Evolutionary conservation across 352 stramenopile species (phyloP).

Genomic region (Pythium aristosporum): DNA sequence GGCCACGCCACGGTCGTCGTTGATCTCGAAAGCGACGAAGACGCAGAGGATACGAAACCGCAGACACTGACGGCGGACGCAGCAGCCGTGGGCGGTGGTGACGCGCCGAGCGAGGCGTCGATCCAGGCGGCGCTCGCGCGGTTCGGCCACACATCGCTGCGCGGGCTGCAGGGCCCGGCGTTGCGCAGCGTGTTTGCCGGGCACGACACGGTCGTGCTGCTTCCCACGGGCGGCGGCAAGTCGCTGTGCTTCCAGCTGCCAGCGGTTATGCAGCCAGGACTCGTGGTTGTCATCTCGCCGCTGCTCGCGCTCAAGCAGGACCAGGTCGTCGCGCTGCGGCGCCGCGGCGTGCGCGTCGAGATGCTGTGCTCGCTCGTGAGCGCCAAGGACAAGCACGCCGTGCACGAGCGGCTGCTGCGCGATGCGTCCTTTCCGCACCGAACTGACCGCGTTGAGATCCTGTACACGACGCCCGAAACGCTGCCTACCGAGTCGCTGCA

Average conservation of each 20-base stretch:
- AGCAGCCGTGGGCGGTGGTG: background rate
- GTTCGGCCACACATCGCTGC: constrained; percentile 45
- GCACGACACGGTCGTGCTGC: constrained; percentile 85
- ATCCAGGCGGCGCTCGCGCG: constrained; percentile 47
- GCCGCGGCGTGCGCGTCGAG: constrained; percentile 44
- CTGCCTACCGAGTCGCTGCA: constrained; percentile 59
- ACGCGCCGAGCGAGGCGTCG: constrained; percentile 18
- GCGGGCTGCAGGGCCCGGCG: constrained; percentile 41
- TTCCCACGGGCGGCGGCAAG: constrained; percentile 97
- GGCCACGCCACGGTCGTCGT: background rate
- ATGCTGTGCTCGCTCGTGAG: constrained; percentile 56
- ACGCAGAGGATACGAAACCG: background rate
- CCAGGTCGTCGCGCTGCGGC: constrained; percentile 66
- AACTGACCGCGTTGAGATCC: constrained; percentile 40
- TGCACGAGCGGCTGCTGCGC: constrained; percentile 32
- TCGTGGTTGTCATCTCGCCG: constrained; percentile 88
- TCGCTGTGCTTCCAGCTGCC: constrained; percentile 97
- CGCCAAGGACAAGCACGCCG: constrained; percentile 27
- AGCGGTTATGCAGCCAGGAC: constrained; percentile 52
- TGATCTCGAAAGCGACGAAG: constrained; percentile 10
- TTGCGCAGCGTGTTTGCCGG: constrained; percentile 41
- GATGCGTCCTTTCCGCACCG: background rate
- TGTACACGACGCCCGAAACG: constrained; percentile 90
- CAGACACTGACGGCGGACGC: too few species aligned
- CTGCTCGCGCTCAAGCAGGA: constrained; percentile 90